Percentiles rank a stretch among this genome's conserved stretches.
These are phyloP conservation scores for Kodamaea restingae DNA, from an alignment of 805 yeast species.

Conservation along the genomic window DNA sequence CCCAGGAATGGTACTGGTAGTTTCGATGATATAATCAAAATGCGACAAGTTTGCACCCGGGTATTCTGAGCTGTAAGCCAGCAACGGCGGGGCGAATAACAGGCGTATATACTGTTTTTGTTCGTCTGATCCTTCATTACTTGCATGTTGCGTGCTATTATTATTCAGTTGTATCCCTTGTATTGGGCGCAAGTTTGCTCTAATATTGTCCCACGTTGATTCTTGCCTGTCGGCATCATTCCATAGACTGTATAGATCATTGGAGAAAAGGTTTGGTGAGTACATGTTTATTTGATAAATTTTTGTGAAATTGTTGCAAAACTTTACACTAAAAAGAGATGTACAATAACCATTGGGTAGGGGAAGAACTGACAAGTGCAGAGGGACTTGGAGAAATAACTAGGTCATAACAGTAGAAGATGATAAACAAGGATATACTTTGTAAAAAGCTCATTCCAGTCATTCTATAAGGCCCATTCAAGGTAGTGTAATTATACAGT, in stretches of 20 bases:
- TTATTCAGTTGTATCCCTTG: not conserved
- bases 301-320: not conserved
- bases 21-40: slow-evolving; percentile 21
- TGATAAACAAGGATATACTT: no score
- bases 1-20: slow-evolving; percentile 10
- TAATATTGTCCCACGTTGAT: slow-evolving; percentile 6
- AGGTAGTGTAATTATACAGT: no score
- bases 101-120: slow-evolving; percentile 18
- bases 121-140: slow-evolving; percentile 12
- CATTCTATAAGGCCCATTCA: no score
- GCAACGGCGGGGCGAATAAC: slow-evolving; percentile 48
- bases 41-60: slow-evolving; percentile 16
- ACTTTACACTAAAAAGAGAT: not conserved
- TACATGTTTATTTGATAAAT: slow-evolving; percentile 29
- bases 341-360: not conserved
- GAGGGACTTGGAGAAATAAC: no score
- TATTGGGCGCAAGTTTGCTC: slow-evolving; percentile 1
- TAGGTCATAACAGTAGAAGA: no score
- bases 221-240: slow-evolving; percentile 7
- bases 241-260: slow-evolving; percentile 47
- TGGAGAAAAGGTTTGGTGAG: slow-evolving; percentile 43
- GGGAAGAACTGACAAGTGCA: no score
- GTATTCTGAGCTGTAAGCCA: slow-evolving; percentile 50
- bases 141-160: not conserved
- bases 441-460: no score